Conservation (phyloP, 352 stramenopile species). For the Phytopythium vexans region DNA sequence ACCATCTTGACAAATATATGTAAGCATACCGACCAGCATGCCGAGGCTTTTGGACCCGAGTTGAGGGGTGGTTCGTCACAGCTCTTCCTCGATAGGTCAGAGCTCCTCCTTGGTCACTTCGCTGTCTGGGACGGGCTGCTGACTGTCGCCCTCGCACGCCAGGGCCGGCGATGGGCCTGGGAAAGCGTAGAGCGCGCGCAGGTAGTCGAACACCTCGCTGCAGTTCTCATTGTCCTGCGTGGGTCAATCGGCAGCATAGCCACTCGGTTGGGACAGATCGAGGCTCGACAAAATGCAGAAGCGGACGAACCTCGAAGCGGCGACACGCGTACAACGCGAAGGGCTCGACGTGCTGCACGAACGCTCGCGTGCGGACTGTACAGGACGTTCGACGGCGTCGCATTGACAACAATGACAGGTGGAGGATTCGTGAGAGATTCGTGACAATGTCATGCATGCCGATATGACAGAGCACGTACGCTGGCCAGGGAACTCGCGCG, state of each 20-base stretch:
- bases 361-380: slow-evolving; percentile 48
- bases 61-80: too few species aligned
- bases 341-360: slow-evolving; percentile 64
- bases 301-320: slow-evolving; percentile 37
- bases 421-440: too few species aligned
- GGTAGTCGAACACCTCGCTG: slow-evolving; percentile 58
- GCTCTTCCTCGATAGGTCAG: too few species aligned
- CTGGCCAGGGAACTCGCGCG: slow-evolving; percentile 50
- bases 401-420: too few species aligned
- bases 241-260: background rate
- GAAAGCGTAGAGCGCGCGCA: slow-evolving; percentile 54
- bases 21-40: too few species aligned
- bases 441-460: too few species aligned
- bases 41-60: too few species aligned
- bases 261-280: too few species aligned
- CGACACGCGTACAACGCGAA: slow-evolving; percentile 55
- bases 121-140: too few species aligned
- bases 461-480: slow-evolving; percentile 41
- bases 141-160: slow-evolving; percentile 28
- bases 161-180: slow-evolving; percentile 19
- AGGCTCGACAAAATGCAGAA: too few species aligned
- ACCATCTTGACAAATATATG: too few species aligned
- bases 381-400: too few species aligned
- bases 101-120: slow-evolving; percentile 45
- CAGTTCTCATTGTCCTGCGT: slow-evolving; percentile 41